Evolutionary conservation across 2,329 filamentous ascomycete species (phyloP), one percentile per base, ranked within the genome.

Genomic region (Knufia petricola): DNA sequence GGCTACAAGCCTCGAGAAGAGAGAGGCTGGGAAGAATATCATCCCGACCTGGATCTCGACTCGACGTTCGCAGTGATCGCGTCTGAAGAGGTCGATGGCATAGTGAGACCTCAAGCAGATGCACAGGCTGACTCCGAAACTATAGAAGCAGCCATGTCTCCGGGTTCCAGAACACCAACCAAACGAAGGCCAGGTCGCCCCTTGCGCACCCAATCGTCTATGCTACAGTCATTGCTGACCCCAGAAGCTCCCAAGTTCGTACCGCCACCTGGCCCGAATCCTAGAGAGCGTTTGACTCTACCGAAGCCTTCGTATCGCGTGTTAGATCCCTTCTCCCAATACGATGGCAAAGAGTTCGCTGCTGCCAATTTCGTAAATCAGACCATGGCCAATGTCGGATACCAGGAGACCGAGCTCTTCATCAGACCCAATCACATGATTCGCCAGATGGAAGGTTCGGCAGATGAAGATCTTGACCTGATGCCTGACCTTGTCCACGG

Each of bases 1-100:
- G 89, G 90, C 44, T 96, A 96, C 69, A 98, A 98, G 65, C 92
- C 92, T 26, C 78, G 92, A 61, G 92, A 98, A 68, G 92, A 98
- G 70, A 82, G 90, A 54, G 87, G 87, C 46, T 98, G 90, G 88
- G 89, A 95, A 61, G 92, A 98, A 64, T 96, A 96, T 56, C 92
- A 98, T 66, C 88, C 87, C 0, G 87, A 95, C 60, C 78, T 98
- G 46, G 89, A 96, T 68, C 88, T 95, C 42, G 87, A 95, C 49
- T 77, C 77, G 10, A 79, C 78, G 3, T 84, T 95, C 55, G 79
- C 84, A 57, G 74, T 95, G 2, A 89, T 89, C 62, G 80, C 77
- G 42, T 82, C 88, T 1, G 82, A 92, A 54, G 86, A 94, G 56
- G 83, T 96, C 4, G 90, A 96, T 63, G 87, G 87, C 17, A 72